These are phyloP conservation scores for Quercus agrifolia DNA, from an alignment of 306 rosid genomes.

Conservation along the genomic window DNA sequence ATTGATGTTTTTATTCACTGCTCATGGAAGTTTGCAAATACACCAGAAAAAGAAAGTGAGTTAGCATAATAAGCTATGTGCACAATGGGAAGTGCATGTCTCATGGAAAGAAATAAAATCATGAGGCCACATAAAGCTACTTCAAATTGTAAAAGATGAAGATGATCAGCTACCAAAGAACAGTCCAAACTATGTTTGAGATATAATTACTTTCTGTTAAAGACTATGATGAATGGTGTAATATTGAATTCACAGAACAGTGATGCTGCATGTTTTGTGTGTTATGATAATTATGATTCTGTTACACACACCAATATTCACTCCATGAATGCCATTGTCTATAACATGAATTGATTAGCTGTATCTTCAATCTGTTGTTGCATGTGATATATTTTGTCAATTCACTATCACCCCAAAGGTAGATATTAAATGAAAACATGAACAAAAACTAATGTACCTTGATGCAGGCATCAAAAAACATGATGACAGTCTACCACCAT, in stretches of 20 bases:
- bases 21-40: constrained; percentile 65
- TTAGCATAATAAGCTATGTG: not conserved
- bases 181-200: not conserved
- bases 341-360: too few relatives aligned
- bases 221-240: not conserved
- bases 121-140: too few relatives aligned
- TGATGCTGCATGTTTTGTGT: not conserved
- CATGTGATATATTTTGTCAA: too few relatives aligned
- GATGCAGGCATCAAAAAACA: too few relatives aligned
- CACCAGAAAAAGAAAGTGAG: constrained; percentile 20
- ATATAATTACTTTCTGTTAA: not conserved
- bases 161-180: not conserved
- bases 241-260: not conserved
- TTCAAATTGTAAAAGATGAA: not conserved
- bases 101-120: not conserved
- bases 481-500: too few relatives aligned
- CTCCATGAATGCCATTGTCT: too few relatives aligned
- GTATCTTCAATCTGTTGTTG: too few relatives aligned
- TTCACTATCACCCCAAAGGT: too few relatives aligned
- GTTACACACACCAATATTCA: too few relatives aligned
- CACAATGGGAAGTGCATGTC: not conserved
- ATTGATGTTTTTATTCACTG: constrained; percentile 24
- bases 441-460: too few relatives aligned
- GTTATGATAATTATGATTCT: not conserved
- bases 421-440: too few relatives aligned